phyloP scores from a whole-genome alignment of 768 basidiomycete species.

The Tulasnella sp. region DNA sequence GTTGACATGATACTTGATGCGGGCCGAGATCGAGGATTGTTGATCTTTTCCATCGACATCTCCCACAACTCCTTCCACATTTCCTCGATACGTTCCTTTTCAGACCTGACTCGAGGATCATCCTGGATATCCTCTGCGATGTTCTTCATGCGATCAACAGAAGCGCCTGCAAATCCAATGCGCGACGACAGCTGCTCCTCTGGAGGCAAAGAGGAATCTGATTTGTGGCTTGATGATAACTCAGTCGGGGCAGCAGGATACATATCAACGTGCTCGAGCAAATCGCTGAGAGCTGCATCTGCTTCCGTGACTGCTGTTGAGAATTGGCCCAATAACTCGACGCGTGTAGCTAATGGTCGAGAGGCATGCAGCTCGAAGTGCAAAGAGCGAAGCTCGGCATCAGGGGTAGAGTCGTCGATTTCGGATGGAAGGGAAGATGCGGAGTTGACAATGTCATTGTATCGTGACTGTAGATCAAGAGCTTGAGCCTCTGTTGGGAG shows the following conservation, averaged over 20 bases:
- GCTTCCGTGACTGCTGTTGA: slow-evolving; percentile 38
- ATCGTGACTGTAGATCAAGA: slow-evolving; percentile 34
- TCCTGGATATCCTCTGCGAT: slow-evolving; percentile 34
- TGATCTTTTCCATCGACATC: slow-evolving; percentile 58
- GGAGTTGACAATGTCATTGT: slow-evolving; percentile 36
- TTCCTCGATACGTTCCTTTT: slow-evolving; percentile 55
- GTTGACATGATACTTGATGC: slow-evolving; percentile 6
- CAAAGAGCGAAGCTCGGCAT: slow-evolving; percentile 51
- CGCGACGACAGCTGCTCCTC: slow-evolving; percentile 56
- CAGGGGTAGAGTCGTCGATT: slow-evolving; percentile 30
- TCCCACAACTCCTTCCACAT: slow-evolving; percentile 72
- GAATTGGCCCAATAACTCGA: slow-evolving; percentile 46
- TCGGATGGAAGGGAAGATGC: slow-evolving; percentile 36
- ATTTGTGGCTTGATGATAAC: slow-evolving; percentile 39
- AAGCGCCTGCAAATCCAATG: slow-evolving; percentile 45
- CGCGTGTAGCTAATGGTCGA: slow-evolving; percentile 34
- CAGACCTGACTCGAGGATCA: slow-evolving; percentile 48
- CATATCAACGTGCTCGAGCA: slow-evolving; percentile 76
- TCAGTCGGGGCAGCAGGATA: slow-evolving; percentile 44
- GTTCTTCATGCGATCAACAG: slow-evolving; percentile 36
- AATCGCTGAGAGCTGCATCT: slow-evolving; percentile 68
- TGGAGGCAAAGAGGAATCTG: slow-evolving; percentile 34
- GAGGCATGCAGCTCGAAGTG: slow-evolving; percentile 44
- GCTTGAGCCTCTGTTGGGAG: slow-evolving; percentile 43
- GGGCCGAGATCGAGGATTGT: slow-evolving; percentile 13